Conservation (phyloP, 208 protist genomes). For the Leishmania guyanensis region DNA sequence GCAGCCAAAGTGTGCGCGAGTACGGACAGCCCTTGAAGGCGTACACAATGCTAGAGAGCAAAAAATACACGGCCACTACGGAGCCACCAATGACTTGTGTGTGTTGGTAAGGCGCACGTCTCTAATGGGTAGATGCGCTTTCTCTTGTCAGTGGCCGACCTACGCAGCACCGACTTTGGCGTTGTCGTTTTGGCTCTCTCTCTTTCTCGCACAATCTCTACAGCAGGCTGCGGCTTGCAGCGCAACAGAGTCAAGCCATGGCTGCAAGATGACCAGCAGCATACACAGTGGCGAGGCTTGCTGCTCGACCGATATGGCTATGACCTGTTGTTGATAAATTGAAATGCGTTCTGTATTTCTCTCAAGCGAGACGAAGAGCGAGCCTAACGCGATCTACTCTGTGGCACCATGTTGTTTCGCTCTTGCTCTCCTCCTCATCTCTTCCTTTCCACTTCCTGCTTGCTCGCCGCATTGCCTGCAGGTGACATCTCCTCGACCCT, state of each 20-base stretch:
- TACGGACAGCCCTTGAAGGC: neutral
- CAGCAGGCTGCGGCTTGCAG: neutral
- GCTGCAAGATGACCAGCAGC: neutral
- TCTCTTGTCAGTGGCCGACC: neutral
- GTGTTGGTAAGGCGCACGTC: neutral
- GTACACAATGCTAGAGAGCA: neutral
- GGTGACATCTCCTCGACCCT: neutral
- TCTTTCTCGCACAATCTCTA: neutral
- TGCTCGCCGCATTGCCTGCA: neutral
- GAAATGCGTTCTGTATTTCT: neutral
- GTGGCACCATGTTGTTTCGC: neutral
- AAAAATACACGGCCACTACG: neutral
- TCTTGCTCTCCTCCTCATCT: neutral
- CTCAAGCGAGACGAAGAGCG: neutral
- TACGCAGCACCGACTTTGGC: neutral
- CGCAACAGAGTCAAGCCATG: neutral
- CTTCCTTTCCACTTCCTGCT: neutral
- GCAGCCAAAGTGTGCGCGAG: neutral
- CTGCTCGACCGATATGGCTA: neutral
- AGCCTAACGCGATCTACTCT: neutral
- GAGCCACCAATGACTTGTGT: neutral
- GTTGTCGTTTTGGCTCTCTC: neutral
- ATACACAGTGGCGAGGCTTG: neutral
- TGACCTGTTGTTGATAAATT: neutral
- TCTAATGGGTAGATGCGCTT: neutral